Evolutionary conservation across 805 yeast genomes (phyloP).

Genomic region (Hanseniaspora singularis): DNA sequence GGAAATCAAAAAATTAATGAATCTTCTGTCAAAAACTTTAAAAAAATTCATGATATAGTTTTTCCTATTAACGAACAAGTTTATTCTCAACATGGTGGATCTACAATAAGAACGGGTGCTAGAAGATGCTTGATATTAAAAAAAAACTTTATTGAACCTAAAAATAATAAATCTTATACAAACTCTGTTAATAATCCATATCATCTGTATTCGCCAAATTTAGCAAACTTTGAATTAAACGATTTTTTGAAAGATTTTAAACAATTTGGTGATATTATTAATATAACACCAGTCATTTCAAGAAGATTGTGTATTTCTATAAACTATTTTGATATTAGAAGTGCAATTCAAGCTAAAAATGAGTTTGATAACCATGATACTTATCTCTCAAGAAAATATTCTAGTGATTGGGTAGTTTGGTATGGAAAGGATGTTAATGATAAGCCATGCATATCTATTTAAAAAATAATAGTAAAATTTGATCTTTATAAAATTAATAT

Average conservation of each 20-base stretch:
- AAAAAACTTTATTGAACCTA: conserved; percentile 25
- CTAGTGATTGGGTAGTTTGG: conserved; percentile 47
- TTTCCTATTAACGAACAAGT: conserved; percentile 15
- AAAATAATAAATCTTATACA: conserved; percentile 11
- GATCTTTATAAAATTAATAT: not conserved
- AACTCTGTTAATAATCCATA: conserved; percentile 6
- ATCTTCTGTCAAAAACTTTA: conserved; percentile 15
- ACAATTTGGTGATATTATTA: conserved; percentile 48
- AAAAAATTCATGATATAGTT: conserved; percentile 17
- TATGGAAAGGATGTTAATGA: conserved; percentile 60
- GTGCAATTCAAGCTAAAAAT: conserved; percentile 49
- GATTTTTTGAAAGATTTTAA: conserved; percentile 40
- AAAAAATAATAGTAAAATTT: not conserved
- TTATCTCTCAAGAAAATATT: conserved; percentile 35
- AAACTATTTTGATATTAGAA: conserved; percentile 44
- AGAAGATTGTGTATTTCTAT: conserved; percentile 50
- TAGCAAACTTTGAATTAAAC: conserved; percentile 36
- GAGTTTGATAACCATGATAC: conserved; percentile 31
- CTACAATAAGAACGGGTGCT: conserved; percentile 36
- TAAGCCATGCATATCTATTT: conserved; percentile 32
- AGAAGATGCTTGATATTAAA: conserved; percentile 46
- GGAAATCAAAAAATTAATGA: conserved; percentile 18
- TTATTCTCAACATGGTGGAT: conserved; percentile 19
- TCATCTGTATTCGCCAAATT: conserved; percentile 31
- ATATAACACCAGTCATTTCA: conserved; percentile 55